These are phyloP conservation scores for Lactarius psammicola DNA, from an alignment of 768 basidiomycete genomes.

Conservation along the genomic window DNA sequence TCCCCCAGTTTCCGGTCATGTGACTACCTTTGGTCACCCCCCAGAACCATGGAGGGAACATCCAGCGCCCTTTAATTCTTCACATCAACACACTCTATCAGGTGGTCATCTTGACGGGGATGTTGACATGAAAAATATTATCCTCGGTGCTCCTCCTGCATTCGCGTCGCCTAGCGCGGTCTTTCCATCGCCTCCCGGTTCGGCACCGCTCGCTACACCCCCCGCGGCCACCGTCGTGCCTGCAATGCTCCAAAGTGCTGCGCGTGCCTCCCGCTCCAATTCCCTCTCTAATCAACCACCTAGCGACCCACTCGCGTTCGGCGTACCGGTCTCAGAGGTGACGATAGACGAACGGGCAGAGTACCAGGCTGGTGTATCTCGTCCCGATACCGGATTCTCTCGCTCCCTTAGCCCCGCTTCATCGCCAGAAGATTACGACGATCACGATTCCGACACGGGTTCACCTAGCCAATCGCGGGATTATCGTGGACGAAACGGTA, in stretches of 20 bases:
- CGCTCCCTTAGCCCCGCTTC: slow-evolving; percentile 30
- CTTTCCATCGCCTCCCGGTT: slow-evolving; percentile 33
- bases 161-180: slow-evolving; percentile 35
- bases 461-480: slow-evolving; percentile 34
- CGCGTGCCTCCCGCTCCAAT: slow-evolving; percentile 35
- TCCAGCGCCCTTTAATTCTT: slow-evolving; percentile 16
- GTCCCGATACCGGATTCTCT: slow-evolving; percentile 31
- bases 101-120: slow-evolving; percentile 29
- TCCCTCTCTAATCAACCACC: slow-evolving; percentile 34
- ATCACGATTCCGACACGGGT: slow-evolving; percentile 35
- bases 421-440: slow-evolving; percentile 39
- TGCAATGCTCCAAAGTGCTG: slow-evolving; percentile 24
- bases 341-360: slow-evolving; percentile 32
- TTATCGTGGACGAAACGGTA: slow-evolving; percentile 22
- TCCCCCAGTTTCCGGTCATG: slow-evolving; percentile 30
- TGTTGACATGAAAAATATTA: slow-evolving; percentile 27
- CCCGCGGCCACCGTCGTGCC: slow-evolving; percentile 27
- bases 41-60: slow-evolving; percentile 26
- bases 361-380: slow-evolving; percentile 29
- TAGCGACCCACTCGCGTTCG: slow-evolving; percentile 35
- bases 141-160: slow-evolving; percentile 18
- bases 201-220: slow-evolving; percentile 21
- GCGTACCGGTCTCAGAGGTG: slow-evolving; percentile 29
- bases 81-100: slow-evolving; percentile 37
- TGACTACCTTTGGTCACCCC: slow-evolving; percentile 36